These are phyloP conservation scores for Diaporthe vaccinii DNA, from an alignment of 2,329 filamentous ascomycete species.

Conservation along the genomic window DNA sequence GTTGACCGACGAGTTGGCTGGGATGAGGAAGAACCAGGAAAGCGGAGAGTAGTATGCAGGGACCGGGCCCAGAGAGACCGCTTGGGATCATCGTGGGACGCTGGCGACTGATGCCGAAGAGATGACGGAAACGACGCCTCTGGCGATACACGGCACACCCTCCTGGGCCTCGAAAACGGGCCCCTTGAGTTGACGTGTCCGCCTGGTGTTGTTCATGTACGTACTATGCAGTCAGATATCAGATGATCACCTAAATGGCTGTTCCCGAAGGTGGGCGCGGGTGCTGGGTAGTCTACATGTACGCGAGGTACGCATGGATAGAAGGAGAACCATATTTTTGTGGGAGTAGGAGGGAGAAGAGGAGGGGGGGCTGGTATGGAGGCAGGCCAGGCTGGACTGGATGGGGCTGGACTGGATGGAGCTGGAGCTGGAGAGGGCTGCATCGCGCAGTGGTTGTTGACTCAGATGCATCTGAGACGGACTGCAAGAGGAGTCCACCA, in stretches of 20 bases:
- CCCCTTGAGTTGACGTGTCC: conserved; percentile 41
- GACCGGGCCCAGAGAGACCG: conserved; percentile 12
- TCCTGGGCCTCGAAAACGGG: conserved; percentile 40
- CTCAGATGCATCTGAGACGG: conserved; percentile 42
- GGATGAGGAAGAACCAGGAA: neutral
- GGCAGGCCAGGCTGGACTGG: neutral
- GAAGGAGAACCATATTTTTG: neutral
- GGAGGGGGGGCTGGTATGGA: neutral
- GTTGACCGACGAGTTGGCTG: conserved; percentile 18
- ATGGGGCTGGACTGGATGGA: no score
- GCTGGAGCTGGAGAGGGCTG: conserved; percentile 24
- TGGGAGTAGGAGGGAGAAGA: neutral
- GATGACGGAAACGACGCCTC: conserved; percentile 17
- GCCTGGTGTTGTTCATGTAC: conserved; percentile 37
- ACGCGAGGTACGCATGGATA: conserved; percentile 7
- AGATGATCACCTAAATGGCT: conserved; percentile 38
- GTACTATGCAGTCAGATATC: conserved; percentile 42
- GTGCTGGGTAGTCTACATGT: conserved; percentile 17
- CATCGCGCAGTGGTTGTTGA: conserved; percentile 29
- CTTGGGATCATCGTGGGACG: conserved; percentile 14
- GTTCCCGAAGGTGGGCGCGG: conserved; percentile 35
- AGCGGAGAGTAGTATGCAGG: conserved; percentile 5
- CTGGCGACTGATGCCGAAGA: conserved; percentile 11
- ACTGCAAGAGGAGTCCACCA: conserved; percentile 20
- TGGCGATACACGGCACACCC: conserved; percentile 33